These are phyloP conservation scores for Calonectria hongkongensis DNA, from an alignment of 2,329 filamentous ascomycete species.

Conservation along the genomic window DNA sequence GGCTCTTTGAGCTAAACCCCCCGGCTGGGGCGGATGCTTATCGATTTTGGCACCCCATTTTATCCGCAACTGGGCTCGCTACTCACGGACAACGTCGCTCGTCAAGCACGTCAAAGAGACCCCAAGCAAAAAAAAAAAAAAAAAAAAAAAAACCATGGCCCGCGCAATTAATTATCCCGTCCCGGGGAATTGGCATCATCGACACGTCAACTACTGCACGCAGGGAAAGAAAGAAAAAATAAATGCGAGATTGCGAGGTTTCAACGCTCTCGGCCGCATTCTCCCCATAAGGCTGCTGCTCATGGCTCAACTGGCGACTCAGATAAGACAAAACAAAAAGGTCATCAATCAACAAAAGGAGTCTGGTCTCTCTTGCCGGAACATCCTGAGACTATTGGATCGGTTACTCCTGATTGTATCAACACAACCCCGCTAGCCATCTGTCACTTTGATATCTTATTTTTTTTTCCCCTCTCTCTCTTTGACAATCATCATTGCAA, in stretches of 20 bases:
- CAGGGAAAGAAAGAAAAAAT: neutral
- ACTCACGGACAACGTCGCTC: slow-evolving; percentile 13
- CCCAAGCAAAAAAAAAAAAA: too few relatives aligned
- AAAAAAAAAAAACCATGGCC: neutral
- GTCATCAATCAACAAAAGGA: slow-evolving; percentile 1
- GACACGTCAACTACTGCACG: neutral
- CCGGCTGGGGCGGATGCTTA: slow-evolving; percentile 47
- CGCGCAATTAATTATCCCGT: slow-evolving; percentile 10
- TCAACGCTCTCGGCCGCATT: slow-evolving; percentile 29
- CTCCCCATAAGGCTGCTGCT: slow-evolving; percentile 32
- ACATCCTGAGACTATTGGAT: slow-evolving; percentile 21
- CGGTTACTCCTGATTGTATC: slow-evolving; percentile 5
- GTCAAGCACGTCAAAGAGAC: neutral
- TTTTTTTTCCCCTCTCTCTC: neutral
- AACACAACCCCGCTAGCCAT: neutral
- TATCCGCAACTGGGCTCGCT: slow-evolving; percentile 11
- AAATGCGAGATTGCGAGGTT: slow-evolving; percentile 36
- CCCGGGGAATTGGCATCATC: slow-evolving; percentile 2
- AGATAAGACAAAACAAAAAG: slow-evolving; percentile 30
- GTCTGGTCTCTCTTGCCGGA: neutral
- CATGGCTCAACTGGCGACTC: slow-evolving; percentile 26
- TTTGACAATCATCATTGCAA: neutral
- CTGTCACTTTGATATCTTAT: slow-evolving; percentile 9
- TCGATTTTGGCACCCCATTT: slow-evolving; percentile 38
- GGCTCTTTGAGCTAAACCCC: slow-evolving; percentile 37